Evolutionary conservation across 2,329 filamentous ascomycete species (phyloP).

Genomic region (Neurospora sp.): DNA sequence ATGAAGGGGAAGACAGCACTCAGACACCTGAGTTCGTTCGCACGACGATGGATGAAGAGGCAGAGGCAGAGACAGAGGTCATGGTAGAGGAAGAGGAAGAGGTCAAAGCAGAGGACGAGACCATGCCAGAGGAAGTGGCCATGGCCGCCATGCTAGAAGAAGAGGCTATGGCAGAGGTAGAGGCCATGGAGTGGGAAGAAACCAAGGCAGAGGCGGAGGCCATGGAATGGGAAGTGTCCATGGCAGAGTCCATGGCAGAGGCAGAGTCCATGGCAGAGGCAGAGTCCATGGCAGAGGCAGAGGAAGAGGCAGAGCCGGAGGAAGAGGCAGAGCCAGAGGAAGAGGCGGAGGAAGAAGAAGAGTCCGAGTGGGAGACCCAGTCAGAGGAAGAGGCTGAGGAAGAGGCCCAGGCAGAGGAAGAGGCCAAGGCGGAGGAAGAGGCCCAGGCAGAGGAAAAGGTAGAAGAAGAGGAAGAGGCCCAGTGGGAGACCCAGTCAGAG

Average conservation of each 20-base stretch:
- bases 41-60: neutral
- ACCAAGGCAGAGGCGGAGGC: neutral
- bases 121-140: neutral
- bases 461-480: no score
- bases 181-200: neutral
- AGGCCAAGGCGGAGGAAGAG: no score
- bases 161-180: neutral
- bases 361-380: no score
- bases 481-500: no score
- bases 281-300: neutral
- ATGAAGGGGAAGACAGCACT: neutral
- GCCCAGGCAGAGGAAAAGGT: no score
- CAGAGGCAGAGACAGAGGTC: neutral
- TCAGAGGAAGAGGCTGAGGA: no score
- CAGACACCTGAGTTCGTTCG: neutral
- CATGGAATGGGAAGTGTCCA: no score
- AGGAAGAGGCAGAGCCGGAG: neutral
- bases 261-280: neutral
- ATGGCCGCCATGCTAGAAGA: neutral
- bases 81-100: neutral
- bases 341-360: no score
- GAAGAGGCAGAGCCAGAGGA: neutral
- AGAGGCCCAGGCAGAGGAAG: no score
- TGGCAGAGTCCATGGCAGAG: neutral
- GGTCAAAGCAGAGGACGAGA: neutral